phyloP scores from a whole-genome alignment of 345 rosid genomes.

The Carallia pectinifolia region DNA sequence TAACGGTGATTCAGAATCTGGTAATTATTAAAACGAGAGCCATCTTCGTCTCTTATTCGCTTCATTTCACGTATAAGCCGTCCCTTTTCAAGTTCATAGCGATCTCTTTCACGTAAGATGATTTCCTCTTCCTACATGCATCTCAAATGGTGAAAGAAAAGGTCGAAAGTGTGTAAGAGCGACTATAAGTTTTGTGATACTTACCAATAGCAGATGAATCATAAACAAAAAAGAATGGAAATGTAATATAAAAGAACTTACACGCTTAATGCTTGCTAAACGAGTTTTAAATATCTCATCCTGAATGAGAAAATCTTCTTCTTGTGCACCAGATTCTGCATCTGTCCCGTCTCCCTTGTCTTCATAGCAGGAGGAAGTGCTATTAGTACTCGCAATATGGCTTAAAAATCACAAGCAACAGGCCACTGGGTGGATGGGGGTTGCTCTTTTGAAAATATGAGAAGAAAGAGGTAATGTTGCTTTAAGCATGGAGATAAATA shows the following conservation, averaged over 20 bases:
- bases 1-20: conserved; percentile 84
- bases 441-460: background rate
- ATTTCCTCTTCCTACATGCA: conserved; percentile 81
- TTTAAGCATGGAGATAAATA: background rate
- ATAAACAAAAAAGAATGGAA: conserved; percentile 8
- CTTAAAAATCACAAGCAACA: conserved; percentile 4
- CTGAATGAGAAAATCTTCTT: conserved; percentile 81
- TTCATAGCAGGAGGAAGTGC: conserved; percentile 36
- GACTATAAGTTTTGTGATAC: background rate
- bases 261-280: conserved; percentile 89
- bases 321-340: conserved; percentile 66
- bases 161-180: background rate
- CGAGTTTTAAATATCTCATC: conserved; percentile 98
- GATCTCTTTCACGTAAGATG: conserved; percentile 93
- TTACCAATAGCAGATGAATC: conserved; percentile 1
- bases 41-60: conserved; percentile 96
- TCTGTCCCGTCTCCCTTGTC: conserved; percentile 88
- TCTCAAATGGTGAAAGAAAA: conserved; percentile 12
- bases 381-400: conserved; percentile 17
- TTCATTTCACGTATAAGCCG: conserved; percentile 97
- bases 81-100: conserved; percentile 93
- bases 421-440: background rate
- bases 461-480: background rate
- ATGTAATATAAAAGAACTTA: conserved; percentile 41
- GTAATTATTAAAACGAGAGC: conserved; percentile 94